Conservation (phyloP, 352 stramenopile genomes). For the Globisporangium parvum region DNA sequence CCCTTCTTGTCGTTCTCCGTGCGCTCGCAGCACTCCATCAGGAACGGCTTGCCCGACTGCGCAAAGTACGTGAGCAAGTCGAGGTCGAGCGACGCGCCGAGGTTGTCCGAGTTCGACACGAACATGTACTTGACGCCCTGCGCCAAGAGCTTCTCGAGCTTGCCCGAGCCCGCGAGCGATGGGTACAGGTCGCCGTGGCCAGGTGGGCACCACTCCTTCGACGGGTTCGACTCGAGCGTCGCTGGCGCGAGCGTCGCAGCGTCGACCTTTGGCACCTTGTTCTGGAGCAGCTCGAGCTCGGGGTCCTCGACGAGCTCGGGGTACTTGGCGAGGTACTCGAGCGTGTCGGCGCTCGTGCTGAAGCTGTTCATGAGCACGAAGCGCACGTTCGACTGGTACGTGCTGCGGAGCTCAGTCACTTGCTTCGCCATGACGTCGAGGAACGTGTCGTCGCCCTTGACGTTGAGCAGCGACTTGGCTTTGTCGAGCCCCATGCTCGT, state of each 20-base stretch:
- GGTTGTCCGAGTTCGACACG: conserved; percentile 87
- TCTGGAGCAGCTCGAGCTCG: conserved; percentile 97
- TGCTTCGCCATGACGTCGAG: conserved; percentile 88
- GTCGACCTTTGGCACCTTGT: conserved; percentile 97
- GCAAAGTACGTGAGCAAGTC: conserved; percentile 87
- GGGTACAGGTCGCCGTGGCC: conserved; percentile 85
- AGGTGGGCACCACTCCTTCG: conserved; percentile 85
- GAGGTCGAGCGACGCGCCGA: conserved; percentile 76
- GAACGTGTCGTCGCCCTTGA: conserved; percentile 94
- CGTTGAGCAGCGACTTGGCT: conserved; percentile 91
- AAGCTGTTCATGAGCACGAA: conserved; percentile 91
- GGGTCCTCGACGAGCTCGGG: conserved; percentile 90
- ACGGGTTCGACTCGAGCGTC: conserved; percentile 45
- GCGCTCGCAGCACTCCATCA: conserved; percentile 96
- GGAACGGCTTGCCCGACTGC: conserved; percentile 84
- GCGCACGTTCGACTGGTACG: conserved; percentile 90
- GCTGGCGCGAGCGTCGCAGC: conserved; percentile 76
- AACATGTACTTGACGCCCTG: conserved; percentile 90
- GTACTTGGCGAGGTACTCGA: conserved; percentile 87
- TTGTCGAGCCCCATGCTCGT: conserved; percentile 94
- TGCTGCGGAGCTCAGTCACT: conserved; percentile 92
- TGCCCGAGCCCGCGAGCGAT: conserved; percentile 77
- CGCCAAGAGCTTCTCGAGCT: conserved; percentile 79
- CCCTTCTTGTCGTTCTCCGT: conserved; percentile 99
- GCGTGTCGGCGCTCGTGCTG: conserved; percentile 78